Conservation (phyloP, 228 moss, liverwort and hornwort species). For the Sphagnum magellanicum region DNA sequence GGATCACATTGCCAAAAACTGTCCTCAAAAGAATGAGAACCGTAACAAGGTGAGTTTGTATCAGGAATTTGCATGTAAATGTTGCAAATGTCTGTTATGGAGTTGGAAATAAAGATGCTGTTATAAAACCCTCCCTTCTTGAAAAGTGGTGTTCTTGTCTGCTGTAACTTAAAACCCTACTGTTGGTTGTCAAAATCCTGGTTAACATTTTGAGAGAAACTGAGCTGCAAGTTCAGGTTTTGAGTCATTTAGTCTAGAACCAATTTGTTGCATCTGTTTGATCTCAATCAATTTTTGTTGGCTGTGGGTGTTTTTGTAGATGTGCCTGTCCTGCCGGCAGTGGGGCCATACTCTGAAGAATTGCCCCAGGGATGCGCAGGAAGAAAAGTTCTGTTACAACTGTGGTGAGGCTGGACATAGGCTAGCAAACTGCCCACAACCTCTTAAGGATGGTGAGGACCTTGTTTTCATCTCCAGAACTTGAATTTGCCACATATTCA, state of each 20-base stretch:
- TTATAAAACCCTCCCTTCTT: no score
- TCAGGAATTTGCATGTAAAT: not conserved
- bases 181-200: no score
- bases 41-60: constrained; percentile 59
- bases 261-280: no score
- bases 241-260: no score
- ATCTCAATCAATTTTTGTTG: no score
- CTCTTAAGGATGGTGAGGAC: constrained; percentile 50
- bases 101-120: not conserved
- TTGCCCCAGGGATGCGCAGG: constrained; percentile 56
- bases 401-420: constrained; percentile 59
- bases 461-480: not conserved
- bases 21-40: constrained; percentile 69
- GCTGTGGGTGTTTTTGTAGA: constrained; percentile 11
- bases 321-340: constrained; percentile 63
- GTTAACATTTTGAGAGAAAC: no score
- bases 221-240: no score
- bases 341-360: constrained; percentile 74
- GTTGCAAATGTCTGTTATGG: not conserved
- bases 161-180: no score
- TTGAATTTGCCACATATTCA: not conserved
- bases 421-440: constrained; percentile 55
- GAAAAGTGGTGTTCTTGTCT: no score
- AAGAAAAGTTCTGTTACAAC: constrained; percentile 56
- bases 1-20: constrained; percentile 89